Evolutionary conservation across 768 basidiomycete genomes (phyloP).

Genomic region (Rhodotorula kratochvilovae): DNA sequence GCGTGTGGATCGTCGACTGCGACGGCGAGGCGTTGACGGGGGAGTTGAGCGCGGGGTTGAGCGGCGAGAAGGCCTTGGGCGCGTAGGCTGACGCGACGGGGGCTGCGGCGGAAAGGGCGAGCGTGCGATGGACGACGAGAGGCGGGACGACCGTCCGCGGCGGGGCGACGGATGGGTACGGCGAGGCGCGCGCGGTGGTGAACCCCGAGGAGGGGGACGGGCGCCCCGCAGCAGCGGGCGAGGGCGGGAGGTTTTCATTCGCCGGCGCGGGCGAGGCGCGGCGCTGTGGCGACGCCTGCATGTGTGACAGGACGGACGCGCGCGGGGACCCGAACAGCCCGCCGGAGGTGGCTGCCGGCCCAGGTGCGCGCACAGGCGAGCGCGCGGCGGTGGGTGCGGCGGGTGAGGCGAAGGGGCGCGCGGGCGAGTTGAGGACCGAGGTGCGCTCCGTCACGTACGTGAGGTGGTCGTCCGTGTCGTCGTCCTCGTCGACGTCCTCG

Average conservation of each 20-base stretch:
- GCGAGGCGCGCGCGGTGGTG: neutral
- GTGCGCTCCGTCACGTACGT: slow-evolving; percentile 28
- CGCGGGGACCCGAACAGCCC: neutral
- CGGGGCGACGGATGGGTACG: neutral
- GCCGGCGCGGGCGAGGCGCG: neutral
- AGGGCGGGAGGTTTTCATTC: slow-evolving; percentile 8
- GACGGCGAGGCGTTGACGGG: slow-evolving; percentile 16
- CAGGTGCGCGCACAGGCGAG: neutral
- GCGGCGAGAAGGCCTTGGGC: slow-evolving; percentile 3
- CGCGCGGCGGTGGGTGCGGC: neutral
- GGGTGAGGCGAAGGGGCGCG: neutral
- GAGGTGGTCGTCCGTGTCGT: slow-evolving; percentile 15
- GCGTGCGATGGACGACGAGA: neutral
- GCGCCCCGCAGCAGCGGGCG: neutral
- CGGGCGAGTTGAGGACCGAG: slow-evolving; percentile 1
- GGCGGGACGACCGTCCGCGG: neutral
- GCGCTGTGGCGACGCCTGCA: neutral
- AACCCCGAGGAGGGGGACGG: neutral
- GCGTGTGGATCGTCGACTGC: neutral
- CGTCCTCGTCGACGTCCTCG: neutral
- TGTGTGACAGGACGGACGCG: neutral
- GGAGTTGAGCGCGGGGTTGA: slow-evolving; percentile 29
- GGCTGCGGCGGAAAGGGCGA: neutral
- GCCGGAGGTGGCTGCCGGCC: neutral
- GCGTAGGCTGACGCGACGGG: neutral